Conservation (phyloP, 768 basidiomycete genomes). For the Botryobasidium botryosum region DNA sequence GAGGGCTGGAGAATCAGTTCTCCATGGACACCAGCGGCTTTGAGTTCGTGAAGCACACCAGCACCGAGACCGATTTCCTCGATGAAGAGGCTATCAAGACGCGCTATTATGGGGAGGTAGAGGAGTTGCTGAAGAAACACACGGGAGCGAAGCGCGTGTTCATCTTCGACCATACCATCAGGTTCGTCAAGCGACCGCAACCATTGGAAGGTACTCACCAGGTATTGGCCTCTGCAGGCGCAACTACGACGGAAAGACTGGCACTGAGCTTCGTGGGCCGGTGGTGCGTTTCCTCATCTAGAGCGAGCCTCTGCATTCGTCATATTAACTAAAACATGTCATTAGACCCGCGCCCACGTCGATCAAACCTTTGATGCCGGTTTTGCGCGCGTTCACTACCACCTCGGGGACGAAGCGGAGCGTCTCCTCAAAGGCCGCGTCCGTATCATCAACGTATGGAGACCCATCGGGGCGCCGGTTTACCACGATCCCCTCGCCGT, state of each 20-base stretch:
- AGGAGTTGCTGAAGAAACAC: background rate
- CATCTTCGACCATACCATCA: slow-evolving; percentile 9
- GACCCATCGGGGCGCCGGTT: no score
- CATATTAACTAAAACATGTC: slow-evolving; percentile 23
- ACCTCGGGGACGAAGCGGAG: slow-evolving; percentile 27
- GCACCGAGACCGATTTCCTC: no score
- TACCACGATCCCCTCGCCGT: slow-evolving; percentile 27
- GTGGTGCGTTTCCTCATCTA: no score
- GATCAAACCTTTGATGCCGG: slow-evolving; percentile 28
- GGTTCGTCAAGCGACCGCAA: slow-evolving; percentile 18
- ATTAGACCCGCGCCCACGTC: slow-evolving; percentile 29
- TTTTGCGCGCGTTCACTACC: slow-evolving; percentile 23
- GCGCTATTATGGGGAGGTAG: background rate
- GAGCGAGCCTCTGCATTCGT: slow-evolving; percentile 15
- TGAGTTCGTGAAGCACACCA: no score
- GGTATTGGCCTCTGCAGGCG: slow-evolving; percentile 3
- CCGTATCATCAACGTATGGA: no score
- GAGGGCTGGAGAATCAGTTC: no score
- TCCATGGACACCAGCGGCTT: no score
- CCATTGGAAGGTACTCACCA: background rate
- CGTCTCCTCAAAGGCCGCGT: slow-evolving; percentile 25
- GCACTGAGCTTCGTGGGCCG: no score
- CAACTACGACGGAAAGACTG: no score
- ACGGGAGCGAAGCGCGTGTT: no score
- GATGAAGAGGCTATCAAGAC: slow-evolving; percentile 2